Evolutionary conservation across 192 early-diverging fungal species (phyloP).

Genomic region (Umbelopsis sp.): DNA sequence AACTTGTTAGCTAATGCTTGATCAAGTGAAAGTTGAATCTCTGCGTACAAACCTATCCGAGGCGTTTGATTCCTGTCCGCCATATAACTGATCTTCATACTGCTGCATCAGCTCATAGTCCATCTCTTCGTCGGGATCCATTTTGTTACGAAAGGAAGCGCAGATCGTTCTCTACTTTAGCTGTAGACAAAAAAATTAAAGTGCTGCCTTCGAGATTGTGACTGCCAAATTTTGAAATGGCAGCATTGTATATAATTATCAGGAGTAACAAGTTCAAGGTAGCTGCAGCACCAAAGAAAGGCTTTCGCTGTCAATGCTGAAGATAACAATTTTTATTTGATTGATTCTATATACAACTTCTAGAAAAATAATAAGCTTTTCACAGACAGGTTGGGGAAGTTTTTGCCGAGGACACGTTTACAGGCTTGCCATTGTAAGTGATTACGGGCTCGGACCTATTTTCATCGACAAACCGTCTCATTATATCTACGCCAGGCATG

Average conservation of each 20-base stretch:
- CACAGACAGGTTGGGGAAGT: too few relatives aligned
- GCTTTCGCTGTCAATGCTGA: too few relatives aligned
- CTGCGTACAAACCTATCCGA: background rate
- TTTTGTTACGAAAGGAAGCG: background rate
- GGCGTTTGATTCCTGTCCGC: constrained; percentile 1
- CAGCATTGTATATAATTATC: too few relatives aligned
- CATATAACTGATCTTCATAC: constrained; percentile 18
- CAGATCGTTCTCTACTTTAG: background rate
- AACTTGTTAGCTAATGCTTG: background rate
- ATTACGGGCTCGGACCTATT: constrained; percentile 5
- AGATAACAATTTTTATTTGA: too few relatives aligned
- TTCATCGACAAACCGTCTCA: background rate
- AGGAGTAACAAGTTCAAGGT: too few relatives aligned
- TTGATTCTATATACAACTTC: too few relatives aligned
- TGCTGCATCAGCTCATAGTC: constrained; percentile 20
- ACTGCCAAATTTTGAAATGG: background rate
- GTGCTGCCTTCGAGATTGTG: background rate
- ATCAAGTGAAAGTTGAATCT: background rate
- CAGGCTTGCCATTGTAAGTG: background rate
- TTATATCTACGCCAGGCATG: background rate
- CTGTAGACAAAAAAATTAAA: background rate
- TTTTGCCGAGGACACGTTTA: background rate
- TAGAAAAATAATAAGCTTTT: too few relatives aligned
- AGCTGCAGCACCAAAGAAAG: too few relatives aligned
- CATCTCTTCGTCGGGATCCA: constrained; percentile 16